Conservation (phyloP, 208 protist species). For the Borovskyia barvae region DNA sequence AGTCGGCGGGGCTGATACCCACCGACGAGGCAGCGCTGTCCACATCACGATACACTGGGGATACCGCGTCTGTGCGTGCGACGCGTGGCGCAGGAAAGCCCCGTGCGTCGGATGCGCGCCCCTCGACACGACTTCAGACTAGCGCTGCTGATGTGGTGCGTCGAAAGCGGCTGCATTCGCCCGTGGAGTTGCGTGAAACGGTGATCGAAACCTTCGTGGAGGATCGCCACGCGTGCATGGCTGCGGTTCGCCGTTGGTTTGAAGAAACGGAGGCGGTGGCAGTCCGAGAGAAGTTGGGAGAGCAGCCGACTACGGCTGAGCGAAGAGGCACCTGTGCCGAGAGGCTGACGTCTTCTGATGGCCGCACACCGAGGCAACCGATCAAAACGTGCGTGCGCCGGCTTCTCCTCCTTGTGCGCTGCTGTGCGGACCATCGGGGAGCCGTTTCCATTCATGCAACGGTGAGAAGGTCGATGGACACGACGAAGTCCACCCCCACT, state of each 20-base stretch:
- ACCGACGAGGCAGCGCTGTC: too few relatives aligned
- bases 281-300: neutral
- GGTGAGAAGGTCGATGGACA: too few relatives aligned
- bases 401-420: slow-evolving; percentile 53
- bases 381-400: slow-evolving; percentile 14
- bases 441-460: slow-evolving; percentile 20
- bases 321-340: neutral
- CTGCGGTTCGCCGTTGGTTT: slow-evolving; percentile 42
- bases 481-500: neutral
- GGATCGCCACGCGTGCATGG: slow-evolving; percentile 41
- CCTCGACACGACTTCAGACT: too few relatives aligned
- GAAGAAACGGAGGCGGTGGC: slow-evolving; percentile 33
- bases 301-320: neutral
- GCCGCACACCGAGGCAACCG: neutral
- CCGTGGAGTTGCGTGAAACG: too few relatives aligned
- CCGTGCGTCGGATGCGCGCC: too few relatives aligned
- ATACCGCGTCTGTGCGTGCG: too few relatives aligned
- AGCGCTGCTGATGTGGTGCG: too few relatives aligned
- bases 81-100: too few relatives aligned
- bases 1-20: too few relatives aligned
- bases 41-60: too few relatives aligned
- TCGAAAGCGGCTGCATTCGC: too few relatives aligned
- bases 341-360: neutral
- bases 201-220: too few relatives aligned
- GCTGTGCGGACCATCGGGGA: slow-evolving; percentile 40